Conservation (phyloP, 106 monocot species). For the Chionographis japonica region DNA sequence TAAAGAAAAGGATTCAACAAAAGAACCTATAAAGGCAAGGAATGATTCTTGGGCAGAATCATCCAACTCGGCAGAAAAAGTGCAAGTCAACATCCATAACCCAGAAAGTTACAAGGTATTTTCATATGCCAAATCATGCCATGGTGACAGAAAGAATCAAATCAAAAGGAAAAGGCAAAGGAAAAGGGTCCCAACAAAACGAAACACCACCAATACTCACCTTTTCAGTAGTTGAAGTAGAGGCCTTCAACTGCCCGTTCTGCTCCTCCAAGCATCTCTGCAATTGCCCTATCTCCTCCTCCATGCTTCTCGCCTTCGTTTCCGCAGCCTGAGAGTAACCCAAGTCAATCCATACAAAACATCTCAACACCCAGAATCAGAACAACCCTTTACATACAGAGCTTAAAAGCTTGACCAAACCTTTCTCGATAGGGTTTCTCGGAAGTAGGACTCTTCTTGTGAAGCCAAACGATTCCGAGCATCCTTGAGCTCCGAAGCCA, state of each 20-base stretch:
- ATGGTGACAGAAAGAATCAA: too few species aligned
- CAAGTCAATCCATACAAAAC: not conserved
- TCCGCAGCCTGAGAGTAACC: constrained; percentile 47
- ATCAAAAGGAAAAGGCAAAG: not conserved
- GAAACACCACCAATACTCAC: constrained; percentile 9
- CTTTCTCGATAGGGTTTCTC: constrained; percentile 56
- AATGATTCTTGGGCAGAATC: too few species aligned
- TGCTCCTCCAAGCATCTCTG: constrained; percentile 53
- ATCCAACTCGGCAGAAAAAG: too few species aligned
- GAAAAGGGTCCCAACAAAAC: not conserved
- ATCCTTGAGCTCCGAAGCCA: constrained; percentile 84
- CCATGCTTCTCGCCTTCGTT: constrained; percentile 65
- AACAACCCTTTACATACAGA: not conserved
- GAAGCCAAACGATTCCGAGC: constrained; percentile 41
- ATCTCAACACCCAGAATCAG: not conserved
- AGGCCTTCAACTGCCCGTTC: constrained; percentile 33
- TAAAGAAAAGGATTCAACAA: too few species aligned
- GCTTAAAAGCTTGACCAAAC: constrained; percentile 23
- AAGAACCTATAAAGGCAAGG: too few species aligned
- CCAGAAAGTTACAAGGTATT: not conserved
- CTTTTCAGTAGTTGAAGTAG: constrained; percentile 41
- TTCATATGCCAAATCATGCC: too few species aligned
- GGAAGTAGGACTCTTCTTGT: constrained; percentile 51
- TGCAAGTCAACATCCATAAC: too few species aligned
- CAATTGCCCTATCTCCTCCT: constrained; percentile 54